Percentiles rank a stretch among this genome's conserved stretches.
phyloP scores from a whole-genome alignment of 257 asterid genomes.

The Mentha longifolia region DNA sequence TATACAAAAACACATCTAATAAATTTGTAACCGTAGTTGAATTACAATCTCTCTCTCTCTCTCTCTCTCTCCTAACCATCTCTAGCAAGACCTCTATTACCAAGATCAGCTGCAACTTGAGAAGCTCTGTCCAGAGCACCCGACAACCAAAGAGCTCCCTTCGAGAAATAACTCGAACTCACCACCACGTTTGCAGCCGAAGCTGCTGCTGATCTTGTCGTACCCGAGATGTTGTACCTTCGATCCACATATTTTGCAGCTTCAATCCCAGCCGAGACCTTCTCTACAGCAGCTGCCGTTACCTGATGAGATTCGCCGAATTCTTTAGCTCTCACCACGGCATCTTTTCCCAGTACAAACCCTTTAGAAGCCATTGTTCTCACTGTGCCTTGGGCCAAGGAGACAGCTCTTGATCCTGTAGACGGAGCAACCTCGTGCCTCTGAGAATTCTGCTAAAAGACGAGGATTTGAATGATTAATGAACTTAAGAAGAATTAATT shows the following conservation, averaged over 20 bases:
- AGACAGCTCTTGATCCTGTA: conserved; percentile 62
- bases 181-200: conserved; percentile 78
- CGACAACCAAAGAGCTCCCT: conserved; percentile 88
- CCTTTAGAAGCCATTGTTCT: conserved; percentile 78
- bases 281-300: conserved; percentile 82
- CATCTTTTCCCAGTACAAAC: conserved; percentile 80
- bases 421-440: conserved; percentile 47
- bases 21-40: no score
- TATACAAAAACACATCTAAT: no score
- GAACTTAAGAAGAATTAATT: not conserved
- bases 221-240: conserved; percentile 60
- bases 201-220: conserved; percentile 69
- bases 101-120: conserved; percentile 77
- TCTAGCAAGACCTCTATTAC: conserved; percentile 50
- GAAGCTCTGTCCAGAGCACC: conserved; percentile 79
- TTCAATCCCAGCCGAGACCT: conserved; percentile 83
- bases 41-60: not conserved
- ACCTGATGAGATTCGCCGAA: conserved; percentile 80
- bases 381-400: conserved; percentile 76
- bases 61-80: no score
- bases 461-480: not conserved
- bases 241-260: conserved; percentile 62
- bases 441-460: conserved; percentile 42
- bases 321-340: conserved; percentile 71
- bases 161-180: conserved; percentile 71